Evolutionary conservation across 2,329 filamentous ascomycete genomes (phyloP).

Genomic region (Ascosphaera acerosa): DNA sequence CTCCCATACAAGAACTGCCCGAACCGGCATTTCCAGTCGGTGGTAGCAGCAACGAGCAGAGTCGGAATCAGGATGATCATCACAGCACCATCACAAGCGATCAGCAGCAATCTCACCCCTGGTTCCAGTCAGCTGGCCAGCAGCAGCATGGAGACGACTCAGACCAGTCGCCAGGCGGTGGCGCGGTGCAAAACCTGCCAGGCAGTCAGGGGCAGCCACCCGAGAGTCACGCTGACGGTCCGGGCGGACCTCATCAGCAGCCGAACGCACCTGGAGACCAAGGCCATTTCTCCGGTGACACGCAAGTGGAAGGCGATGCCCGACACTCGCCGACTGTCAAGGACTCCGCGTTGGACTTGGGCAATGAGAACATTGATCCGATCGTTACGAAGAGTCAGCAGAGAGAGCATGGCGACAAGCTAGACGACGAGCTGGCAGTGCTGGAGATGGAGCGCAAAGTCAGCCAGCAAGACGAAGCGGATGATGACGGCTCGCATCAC

Average conservation of each 20-base stretch:
- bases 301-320: background rate
- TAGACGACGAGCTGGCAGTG: slow-evolving; percentile 41
- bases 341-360: slow-evolving; percentile 2
- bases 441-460: slow-evolving; percentile 35
- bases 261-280: background rate
- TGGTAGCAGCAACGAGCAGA: background rate
- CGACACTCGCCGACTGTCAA: background rate
- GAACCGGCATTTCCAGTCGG: background rate
- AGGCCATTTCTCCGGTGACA: slow-evolving; percentile 1
- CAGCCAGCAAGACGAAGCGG: slow-evolving; percentile 11
- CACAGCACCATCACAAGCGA: too few relatives aligned
- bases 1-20: slow-evolving; percentile 1
- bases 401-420: slow-evolving; percentile 32
- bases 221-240: too few relatives aligned
- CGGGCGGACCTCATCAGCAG: too few relatives aligned
- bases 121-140: background rate
- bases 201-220: too few relatives aligned
- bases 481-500: slow-evolving; percentile 11
- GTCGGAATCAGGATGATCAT: background rate
- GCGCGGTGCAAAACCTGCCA: too few relatives aligned
- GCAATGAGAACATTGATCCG: slow-evolving; percentile 4
- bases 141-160: background rate
- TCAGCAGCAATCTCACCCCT: background rate
- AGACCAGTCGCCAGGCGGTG: slow-evolving; percentile 1
- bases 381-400: slow-evolving; percentile 27